A percentile compares a stretch with the other conserved stretches of the same genome.
phyloP scores from a whole-genome alignment of 2,329 filamentous ascomycete species.

The Biscogniauxia mediterranea region DNA sequence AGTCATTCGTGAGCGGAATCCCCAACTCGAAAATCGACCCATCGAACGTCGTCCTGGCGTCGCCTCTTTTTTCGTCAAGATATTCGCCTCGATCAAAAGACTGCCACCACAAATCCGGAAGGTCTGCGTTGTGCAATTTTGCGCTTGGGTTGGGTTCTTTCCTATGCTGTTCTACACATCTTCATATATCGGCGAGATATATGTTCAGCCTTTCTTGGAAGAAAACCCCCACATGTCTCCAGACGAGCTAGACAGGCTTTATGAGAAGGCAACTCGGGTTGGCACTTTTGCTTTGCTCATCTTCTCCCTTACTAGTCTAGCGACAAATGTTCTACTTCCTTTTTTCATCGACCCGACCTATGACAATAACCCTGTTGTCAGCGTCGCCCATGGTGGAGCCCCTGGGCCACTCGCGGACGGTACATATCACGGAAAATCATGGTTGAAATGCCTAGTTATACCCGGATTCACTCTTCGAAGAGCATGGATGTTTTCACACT shows the following conservation, averaged over 20 bases:
- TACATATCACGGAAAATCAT: conserved; percentile 38
- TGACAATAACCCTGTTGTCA: conserved; percentile 42
- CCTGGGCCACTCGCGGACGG: conserved; percentile 32
- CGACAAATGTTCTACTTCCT: conserved; percentile 78
- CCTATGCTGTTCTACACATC: conserved; percentile 94
- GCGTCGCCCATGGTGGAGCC: conserved; percentile 33
- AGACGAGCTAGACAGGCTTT: conserved; percentile 72
- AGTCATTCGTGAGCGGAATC: conserved; percentile 75
- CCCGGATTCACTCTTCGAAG: conserved; percentile 82
- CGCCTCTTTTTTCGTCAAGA: conserved; percentile 73
- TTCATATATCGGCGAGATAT: conserved; percentile 90
- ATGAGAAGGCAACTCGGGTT: conserved; percentile 80
- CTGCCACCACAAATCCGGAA: conserved; percentile 79
- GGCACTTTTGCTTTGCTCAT: conserved; percentile 87
- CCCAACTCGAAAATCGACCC: conserved; percentile 66
- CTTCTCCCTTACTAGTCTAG: conserved; percentile 81
- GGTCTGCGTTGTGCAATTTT: conserved; percentile 81
- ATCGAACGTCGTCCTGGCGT: conserved; percentile 62
- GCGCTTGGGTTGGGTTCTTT: conserved; percentile 94
- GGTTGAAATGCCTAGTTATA: conserved; percentile 66
- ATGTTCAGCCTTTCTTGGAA: conserved; percentile 78
- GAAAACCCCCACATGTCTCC: conserved; percentile 75
- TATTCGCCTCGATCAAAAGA: conserved; percentile 72
- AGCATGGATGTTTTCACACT: conserved; percentile 79
- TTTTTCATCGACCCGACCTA: conserved; percentile 85